Conservation (phyloP, 2,329 filamentous ascomycete species). For the Coniochaeta hoffmannii region DNA sequence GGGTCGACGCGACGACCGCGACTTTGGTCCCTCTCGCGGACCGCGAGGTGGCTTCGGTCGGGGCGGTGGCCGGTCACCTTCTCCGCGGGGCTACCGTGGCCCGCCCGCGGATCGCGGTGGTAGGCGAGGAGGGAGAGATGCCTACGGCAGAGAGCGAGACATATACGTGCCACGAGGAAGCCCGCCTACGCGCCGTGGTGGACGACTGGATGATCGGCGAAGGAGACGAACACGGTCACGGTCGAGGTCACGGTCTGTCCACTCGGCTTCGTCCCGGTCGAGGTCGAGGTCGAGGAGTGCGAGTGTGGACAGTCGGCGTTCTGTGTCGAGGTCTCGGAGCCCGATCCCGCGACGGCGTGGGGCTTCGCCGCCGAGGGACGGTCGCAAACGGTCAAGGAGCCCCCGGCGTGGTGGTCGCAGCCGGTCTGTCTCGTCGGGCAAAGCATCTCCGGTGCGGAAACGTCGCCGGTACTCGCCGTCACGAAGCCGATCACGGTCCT, state of each 20-base stretch:
- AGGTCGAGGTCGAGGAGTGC: conserved; percentile 30
- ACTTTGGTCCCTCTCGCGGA: conserved; percentile 18
- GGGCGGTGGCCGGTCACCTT: conserved; percentile 36
- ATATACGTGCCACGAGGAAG: conserved; percentile 42
- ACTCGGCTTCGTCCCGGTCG: conserved; percentile 22
- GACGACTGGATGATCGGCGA: conserved; percentile 1
- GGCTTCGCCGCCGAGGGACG: conserved; percentile 21
- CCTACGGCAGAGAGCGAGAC: conserved; percentile 37
- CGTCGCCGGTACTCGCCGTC: conserved; percentile 42
- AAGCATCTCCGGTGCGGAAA: conserved; percentile 36
- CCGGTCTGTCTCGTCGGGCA: conserved; percentile 21
- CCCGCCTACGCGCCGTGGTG: conserved; percentile 25
- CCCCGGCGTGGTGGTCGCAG: conserved; percentile 19
- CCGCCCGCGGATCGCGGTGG: conserved; percentile 32
- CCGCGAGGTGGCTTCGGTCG: conserved; percentile 28
- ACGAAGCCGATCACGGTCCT: conserved; percentile 33
- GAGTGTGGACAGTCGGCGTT: conserved; percentile 19
- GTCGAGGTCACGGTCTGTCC: conserved; percentile 25
- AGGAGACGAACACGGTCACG: conserved; percentile 25
- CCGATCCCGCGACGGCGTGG: conserved; percentile 25
- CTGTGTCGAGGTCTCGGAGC: conserved; percentile 23
- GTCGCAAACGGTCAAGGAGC: conserved; percentile 33
- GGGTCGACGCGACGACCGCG: conserved; percentile 43
- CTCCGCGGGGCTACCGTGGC: conserved; percentile 36
- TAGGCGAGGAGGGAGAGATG: conserved; percentile 31